Base-by-base conservation (phyloP, 805 yeast species). In the Lipomyces sp. region DNA sequence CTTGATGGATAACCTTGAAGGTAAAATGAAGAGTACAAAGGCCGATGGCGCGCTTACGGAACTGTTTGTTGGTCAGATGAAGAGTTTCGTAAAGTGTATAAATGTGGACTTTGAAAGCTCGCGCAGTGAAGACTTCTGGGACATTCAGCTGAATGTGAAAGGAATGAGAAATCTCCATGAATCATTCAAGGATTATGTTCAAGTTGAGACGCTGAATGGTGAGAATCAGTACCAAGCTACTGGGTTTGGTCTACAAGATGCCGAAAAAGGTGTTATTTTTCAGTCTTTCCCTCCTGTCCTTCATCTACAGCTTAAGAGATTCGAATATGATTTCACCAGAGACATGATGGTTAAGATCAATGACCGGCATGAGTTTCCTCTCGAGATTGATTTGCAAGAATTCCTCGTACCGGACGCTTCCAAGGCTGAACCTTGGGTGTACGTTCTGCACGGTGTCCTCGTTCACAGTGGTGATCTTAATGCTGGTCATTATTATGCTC, bases 381-480 rank as follows among this genome's bases (percentile, higher is more conserved):
- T 90, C 64, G 81, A 84, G 8, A 88, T 95, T 55, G 97, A 95
- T 75, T 81, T 95, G 69, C 80, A 86, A 56, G 92, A 96, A 6
- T 95, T 85, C 74, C 79, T 94, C 68, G 95, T 90, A 65, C 86
- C 85, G 53, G 85, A 81, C 56, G 79, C 80, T 1, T 79, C 80
- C 13, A 75, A 67, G 42, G 76, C 74, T 33, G 87, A 88, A 67
- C 84, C 90, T 67, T 90, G 93, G 87, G 87, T 82, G 45, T 95
- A 95, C 77, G 87, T 86, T 61, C 80, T 95, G 33, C 97, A 94
- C 77, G 97, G 98, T 10, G 99, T 95, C 1, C 81, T 95, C 64
- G 98, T 95, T 11, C 99, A 95, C 77, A 89, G 92, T 53, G 99
- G 99, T 66, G 97, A 94, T 74, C 88, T 95, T 59, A 90, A 97